These are phyloP conservation scores for Hypoxylon sp. DNA, from an alignment of 2,329 filamentous ascomycete species.

Conservation along the genomic window DNA sequence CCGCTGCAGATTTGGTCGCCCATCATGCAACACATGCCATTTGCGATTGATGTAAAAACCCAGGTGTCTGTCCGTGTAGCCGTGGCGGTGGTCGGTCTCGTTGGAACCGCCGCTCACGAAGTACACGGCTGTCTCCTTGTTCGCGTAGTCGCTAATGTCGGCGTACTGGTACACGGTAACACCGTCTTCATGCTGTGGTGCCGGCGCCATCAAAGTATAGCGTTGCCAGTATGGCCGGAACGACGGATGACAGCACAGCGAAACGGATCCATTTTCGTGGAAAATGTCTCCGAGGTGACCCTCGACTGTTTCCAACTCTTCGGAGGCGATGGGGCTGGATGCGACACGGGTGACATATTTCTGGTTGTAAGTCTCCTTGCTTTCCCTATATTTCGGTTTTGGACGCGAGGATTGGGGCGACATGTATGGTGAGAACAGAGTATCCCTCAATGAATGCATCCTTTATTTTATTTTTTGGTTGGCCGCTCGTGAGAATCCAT, in stretches of 20 bases:
- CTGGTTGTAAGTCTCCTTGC: conserved; percentile 15
- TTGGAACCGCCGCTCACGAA: conserved; percentile 16
- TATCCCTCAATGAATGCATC: conserved; percentile 4
- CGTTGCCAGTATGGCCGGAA: conserved; percentile 15
- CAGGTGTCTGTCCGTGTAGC: conserved; percentile 12
- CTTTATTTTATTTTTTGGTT: conserved; percentile 5
- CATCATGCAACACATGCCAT: conserved; percentile 19
- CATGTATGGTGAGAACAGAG: conserved; percentile 23
- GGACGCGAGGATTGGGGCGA: conserved; percentile 17
- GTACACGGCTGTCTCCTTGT: conserved; percentile 30
- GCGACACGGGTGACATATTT: conserved; percentile 19
- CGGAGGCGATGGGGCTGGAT: conserved; percentile 12
- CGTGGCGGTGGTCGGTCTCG: conserved; percentile 15
- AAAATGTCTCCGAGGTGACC: conserved; percentile 21
- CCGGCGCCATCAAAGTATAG: conserved; percentile 14
- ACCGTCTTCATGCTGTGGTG: conserved; percentile 17
- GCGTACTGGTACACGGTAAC: conserved; percentile 4
- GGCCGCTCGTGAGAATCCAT: conserved; percentile 11
- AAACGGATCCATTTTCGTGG: conserved; percentile 11
- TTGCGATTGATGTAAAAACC: conserved; percentile 24
- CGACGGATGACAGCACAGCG: conserved; percentile 6
- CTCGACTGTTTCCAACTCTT: conserved; percentile 19
- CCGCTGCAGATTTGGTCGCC: conserved; percentile 24
- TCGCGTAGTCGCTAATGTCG: conserved; percentile 22
- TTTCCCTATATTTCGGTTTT: conserved; percentile 9